A percentile compares a stretch with the other conserved stretches of the same genome.
These are phyloP conservation scores for Pleurotus platypus DNA, from an alignment of 768 basidiomycete genomes.

Conservation along the genomic window DNA sequence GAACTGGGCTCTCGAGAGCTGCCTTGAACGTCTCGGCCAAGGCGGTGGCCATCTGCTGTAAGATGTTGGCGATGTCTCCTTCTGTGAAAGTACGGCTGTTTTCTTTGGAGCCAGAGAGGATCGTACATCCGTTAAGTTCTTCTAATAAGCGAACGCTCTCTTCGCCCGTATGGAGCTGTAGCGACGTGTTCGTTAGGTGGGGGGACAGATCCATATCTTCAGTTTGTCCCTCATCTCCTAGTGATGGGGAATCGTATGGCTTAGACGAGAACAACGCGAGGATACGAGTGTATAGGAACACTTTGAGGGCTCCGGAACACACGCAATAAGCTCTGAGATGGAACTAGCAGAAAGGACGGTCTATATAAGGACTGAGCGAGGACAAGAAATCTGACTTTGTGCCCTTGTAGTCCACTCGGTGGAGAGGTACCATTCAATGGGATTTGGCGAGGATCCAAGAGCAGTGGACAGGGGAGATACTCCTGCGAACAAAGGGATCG, in stretches of 20 bases:
- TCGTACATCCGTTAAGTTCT: conserved; percentile 67
- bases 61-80: conserved; percentile 40
- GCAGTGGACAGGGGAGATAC: conserved; percentile 74
- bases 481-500: conserved; percentile 47
- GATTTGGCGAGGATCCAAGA: conserved; percentile 65
- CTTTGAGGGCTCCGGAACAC: conserved; percentile 67
- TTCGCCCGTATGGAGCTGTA: conserved; percentile 69
- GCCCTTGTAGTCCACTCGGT: conserved; percentile 33
- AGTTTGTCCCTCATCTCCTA: conserved; percentile 17
- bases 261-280: conserved; percentile 85
- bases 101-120: conserved; percentile 33
- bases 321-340: conserved; percentile 90
- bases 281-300: conserved; percentile 80
- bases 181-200: conserved; percentile 91
- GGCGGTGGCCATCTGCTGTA: conserved; percentile 58
- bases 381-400: conserved; percentile 47
- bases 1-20: conserved; percentile 73
- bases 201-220: conserved; percentile 50
- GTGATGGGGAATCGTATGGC: conserved; percentile 54
- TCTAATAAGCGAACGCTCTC: conserved; percentile 73
- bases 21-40: conserved; percentile 85
- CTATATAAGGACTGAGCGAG: not conserved
- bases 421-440: conserved; percentile 20
- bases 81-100: conserved; percentile 19
- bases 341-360: conserved; percentile 53